Evolutionary conservation across 106 monocot species (phyloP).

Genomic region (Alisma plantagoaquatica): DNA sequence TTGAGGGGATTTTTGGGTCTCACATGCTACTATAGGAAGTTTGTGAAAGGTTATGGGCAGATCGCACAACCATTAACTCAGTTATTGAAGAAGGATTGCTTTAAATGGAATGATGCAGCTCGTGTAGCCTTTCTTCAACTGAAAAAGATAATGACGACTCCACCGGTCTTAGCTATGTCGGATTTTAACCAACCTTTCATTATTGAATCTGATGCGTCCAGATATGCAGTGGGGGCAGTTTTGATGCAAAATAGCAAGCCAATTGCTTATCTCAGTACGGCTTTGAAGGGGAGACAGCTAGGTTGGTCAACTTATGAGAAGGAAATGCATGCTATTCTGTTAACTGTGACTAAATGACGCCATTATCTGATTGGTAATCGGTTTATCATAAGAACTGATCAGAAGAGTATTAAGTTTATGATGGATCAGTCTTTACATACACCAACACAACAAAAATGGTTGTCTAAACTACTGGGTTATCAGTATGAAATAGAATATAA

Average conservation of each 20-base stretch:
- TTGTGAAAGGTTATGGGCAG: neutral
- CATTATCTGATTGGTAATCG: neutral
- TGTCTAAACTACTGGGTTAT: neutral
- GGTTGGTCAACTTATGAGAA: neutral
- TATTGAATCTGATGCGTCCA: constrained; percentile 1
- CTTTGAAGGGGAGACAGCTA: neutral
- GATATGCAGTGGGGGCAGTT: constrained; percentile 6
- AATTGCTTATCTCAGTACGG: constrained; percentile 1
- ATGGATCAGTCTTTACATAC: neutral
- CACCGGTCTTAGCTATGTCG: neutral
- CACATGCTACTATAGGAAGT: constrained; percentile 3
- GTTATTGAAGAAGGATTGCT: constrained; percentile 7
- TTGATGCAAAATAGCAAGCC: constrained; percentile 1
- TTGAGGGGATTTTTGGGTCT: constrained; percentile 7
- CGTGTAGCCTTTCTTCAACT: neutral
- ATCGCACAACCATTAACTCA: neutral
- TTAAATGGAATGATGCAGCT: neutral
- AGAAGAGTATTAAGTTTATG: neutral
- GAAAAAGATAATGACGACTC: neutral
- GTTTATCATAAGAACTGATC: neutral
- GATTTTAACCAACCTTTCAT: constrained; percentile 1
- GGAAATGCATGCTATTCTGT: constrained; percentile 3
- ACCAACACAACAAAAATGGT: neutral
- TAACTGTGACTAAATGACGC: constrained; percentile 4
- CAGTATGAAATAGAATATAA: neutral